These are phyloP conservation scores for Colletotrichum tropicale DNA, from an alignment of 2,329 filamentous ascomycete species.

Conservation along the genomic window DNA sequence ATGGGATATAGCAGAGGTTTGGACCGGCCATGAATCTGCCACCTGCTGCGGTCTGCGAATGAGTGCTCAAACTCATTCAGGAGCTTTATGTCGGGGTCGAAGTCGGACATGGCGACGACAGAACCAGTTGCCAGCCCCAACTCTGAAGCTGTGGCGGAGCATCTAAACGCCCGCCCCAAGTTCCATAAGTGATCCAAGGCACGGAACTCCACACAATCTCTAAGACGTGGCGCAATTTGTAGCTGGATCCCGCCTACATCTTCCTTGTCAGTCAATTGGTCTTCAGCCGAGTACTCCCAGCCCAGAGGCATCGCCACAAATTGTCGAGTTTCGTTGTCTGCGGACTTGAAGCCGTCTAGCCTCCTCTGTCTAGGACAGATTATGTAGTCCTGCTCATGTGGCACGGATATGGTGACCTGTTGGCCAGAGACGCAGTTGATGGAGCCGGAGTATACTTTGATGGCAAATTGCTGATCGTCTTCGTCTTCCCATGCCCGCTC, in stretches of 20 bases:
- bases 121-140: neutral
- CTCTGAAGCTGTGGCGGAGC: neutral
- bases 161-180: neutral
- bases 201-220: neutral
- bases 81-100: neutral
- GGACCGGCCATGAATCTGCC: neutral
- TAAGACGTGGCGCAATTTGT: neutral
- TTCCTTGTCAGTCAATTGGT: neutral
- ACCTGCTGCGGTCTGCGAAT: neutral
- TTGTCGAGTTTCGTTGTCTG: neutral
- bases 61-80: neutral
- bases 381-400: neutral
- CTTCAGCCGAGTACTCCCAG: neutral
- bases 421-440: neutral
- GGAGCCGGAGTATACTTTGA: neutral
- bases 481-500: neutral
- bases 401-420: neutral
- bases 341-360: neutral
- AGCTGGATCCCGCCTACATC: neutral
- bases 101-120: neutral
- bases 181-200: neutral
- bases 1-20: neutral
- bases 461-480: neutral
- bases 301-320: neutral
- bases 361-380: neutral